These are phyloP conservation scores for Monilinia fructigena DNA, from an alignment of 2,329 filamentous ascomycete species.

Conservation along the genomic window DNA sequence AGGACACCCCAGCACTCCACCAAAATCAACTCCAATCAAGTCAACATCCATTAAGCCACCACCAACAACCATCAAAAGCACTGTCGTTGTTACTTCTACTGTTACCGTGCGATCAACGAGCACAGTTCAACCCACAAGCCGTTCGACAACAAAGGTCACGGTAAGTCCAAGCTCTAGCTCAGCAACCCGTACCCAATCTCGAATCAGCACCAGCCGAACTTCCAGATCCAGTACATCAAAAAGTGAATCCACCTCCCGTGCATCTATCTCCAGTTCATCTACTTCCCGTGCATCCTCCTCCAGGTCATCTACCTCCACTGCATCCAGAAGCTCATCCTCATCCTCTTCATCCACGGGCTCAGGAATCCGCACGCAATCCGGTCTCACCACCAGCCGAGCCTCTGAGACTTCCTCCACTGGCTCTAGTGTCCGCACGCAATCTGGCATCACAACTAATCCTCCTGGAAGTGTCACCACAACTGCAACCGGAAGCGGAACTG, in stretches of 20 bases:
- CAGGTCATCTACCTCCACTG: not conserved
- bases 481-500: not conserved
- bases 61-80: not conserved
- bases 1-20: not conserved
- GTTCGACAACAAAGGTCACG: not conserved
- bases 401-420: not conserved
- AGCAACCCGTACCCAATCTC: not conserved
- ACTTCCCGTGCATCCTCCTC: not conserved
- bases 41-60: not conserved
- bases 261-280: not conserved
- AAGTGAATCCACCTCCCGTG: not conserved
- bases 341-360: not conserved
- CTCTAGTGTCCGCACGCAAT: not conserved
- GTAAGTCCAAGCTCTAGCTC: not conserved
- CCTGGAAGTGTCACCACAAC: not conserved
- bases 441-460: not conserved
- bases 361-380: constrained; percentile 3
- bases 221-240: not conserved
- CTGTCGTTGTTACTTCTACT: not conserved
- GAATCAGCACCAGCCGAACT: not conserved
- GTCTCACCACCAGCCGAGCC: not conserved
- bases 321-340: not conserved
- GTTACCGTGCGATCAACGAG: not conserved
- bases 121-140: not conserved
- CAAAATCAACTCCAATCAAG: not conserved